Base-by-base conservation (phyloP, 768 basidiomycete species). In the Piloderma croceum region DNA sequence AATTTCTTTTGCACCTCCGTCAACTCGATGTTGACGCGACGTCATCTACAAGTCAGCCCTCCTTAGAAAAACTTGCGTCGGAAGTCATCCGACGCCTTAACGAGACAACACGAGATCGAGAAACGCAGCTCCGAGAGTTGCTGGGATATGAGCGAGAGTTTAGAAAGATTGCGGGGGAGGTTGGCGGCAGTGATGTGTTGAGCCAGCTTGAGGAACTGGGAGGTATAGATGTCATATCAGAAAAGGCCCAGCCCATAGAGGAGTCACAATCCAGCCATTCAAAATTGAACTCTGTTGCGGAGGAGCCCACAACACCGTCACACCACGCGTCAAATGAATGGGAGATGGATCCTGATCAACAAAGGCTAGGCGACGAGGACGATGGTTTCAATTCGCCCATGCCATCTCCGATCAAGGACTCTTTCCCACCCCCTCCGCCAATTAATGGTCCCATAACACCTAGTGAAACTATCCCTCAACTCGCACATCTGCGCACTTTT, bases 81-180 rank as follows among this genome's bases (percentile, higher is more conserved):
- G 77, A 84, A 48, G 70, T 89, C 45, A 86, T 93, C 50, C 74
- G 87, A 25, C 72, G 75, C 24, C 72, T 91, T 44, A 83, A 90
- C 59, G 81, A 84, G 41, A 74, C 79, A 10, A 75, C 77, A 24
- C 77, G 80, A 34, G 81, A 88, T 51, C 76, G 90, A 42, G 90
- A 92, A 57, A 73, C 70, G 3, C 90, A 92, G 61, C 76, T 89
- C 4, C 81, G 90, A 38, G 85, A 81, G 53, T 61, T 92, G 39
- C 64, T 81, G 24, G 84, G 81, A 47, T 83, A 73, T 54, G 89
- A 91, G 53, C 75, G 87, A 38, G 83, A 90, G 60, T 78, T 92
- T 53, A 73, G 76, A 49, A 78, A 79, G 56, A 84, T 89, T 49
- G 77, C 80, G 2, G 77, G 74, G 4, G 87, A 90, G 58, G 76